Conservation (phyloP, 2,329 filamentous ascomycete species). For the Pseudogymnoascus verrucosus region DNA sequence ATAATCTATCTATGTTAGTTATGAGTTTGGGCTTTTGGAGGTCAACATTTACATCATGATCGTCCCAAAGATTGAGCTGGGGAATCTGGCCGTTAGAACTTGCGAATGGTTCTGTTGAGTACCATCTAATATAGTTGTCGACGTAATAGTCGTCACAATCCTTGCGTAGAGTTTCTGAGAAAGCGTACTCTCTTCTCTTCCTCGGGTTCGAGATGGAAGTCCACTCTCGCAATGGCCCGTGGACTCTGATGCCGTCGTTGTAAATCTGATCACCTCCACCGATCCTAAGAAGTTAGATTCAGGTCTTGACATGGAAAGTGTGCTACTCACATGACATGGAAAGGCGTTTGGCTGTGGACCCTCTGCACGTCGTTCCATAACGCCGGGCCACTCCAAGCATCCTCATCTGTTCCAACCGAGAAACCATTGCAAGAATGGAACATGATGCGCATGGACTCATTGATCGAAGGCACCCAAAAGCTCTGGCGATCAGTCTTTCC, state of each 20-base stretch:
- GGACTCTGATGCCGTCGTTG: constrained; percentile 83
- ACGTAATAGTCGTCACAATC: constrained; percentile 88
- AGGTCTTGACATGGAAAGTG: constrained; percentile 46
- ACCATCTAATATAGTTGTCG: constrained; percentile 81
- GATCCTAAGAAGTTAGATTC: constrained; percentile 44
- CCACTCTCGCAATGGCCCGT: constrained; percentile 76
- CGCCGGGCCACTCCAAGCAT: constrained; percentile 81
- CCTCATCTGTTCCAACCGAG: constrained; percentile 76
- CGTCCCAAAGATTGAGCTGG: constrained; percentile 97
- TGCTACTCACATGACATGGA: constrained; percentile 74
- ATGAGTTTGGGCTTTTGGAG: constrained; percentile 24
- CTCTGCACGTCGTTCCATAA: constrained; percentile 92
- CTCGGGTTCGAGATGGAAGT: constrained; percentile 74
- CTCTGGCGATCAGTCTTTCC: constrained; percentile 51
- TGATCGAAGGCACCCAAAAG: constrained; percentile 78
- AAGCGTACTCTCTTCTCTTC: constrained; percentile 70
- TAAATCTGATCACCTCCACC: constrained; percentile 96
- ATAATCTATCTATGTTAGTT: constrained; percentile 53
- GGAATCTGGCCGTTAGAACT: constrained; percentile 84
- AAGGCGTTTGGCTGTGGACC: constrained; percentile 68
- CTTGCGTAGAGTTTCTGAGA: constrained; percentile 69
- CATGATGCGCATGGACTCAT: constrained; percentile 94
- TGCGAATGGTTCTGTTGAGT: constrained; percentile 74
- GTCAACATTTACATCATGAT: constrained; percentile 68
- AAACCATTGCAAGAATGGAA: constrained; percentile 99